Evolutionary conservation across 345 rosid species (phyloP).

Genomic region (Murraya koenigii): DNA sequence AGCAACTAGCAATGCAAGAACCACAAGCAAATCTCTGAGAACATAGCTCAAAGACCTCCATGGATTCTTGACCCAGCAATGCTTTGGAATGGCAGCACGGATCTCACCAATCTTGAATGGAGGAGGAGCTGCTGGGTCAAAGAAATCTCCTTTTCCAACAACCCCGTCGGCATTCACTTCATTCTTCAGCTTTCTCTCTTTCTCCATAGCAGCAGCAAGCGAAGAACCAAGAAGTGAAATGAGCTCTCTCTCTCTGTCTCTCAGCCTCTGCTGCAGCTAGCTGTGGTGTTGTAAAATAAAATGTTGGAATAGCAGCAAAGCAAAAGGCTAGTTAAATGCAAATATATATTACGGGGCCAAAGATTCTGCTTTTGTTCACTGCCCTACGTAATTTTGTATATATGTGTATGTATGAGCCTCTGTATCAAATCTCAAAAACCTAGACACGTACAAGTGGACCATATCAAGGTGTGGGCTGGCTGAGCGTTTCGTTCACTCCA

Average conservation of each 20-base stretch:
- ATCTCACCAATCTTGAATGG: conserved; percentile 66
- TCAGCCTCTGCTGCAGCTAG: background rate
- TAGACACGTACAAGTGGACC: background rate
- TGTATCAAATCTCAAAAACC: background rate
- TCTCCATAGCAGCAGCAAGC: background rate
- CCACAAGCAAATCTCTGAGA: conserved; percentile 51
- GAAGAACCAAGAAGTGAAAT: background rate
- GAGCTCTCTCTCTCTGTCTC: background rate
- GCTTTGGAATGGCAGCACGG: conserved; percentile 71
- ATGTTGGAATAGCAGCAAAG: background rate
- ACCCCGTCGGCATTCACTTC: conserved; percentile 10
- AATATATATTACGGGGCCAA: background rate
- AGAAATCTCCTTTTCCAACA: conserved; percentile 11
- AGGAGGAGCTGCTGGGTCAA: conserved; percentile 64
- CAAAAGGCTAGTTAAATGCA: background rate
- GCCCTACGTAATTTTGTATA: background rate
- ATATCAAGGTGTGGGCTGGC: background rate
- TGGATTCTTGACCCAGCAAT: conserved; percentile 72
- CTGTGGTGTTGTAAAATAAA: background rate
- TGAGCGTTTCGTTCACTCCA: background rate
- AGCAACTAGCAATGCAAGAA: conserved; percentile 41
- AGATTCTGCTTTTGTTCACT: background rate
- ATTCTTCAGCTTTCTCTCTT: background rate
- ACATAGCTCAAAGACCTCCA: conserved; percentile 70
- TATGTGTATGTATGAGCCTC: background rate